phyloP scores from a whole-genome alignment of 768 basidiomycete species.

The Guyanaporus albipodus region DNA sequence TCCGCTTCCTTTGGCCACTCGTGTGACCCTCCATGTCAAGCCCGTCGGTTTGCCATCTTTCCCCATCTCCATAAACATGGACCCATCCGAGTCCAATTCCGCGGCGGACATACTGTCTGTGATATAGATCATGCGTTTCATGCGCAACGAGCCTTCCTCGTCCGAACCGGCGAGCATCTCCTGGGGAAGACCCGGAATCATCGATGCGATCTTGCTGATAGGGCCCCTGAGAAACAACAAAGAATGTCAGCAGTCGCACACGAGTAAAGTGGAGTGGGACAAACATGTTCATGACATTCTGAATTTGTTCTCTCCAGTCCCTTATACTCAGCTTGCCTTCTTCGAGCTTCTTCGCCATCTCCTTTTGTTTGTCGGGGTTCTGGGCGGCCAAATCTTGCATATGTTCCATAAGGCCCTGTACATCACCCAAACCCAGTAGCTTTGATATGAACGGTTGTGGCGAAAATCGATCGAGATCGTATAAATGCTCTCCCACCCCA shows the following conservation, averaged over 20 bases:
- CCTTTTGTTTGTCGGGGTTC: conserved; percentile 95
- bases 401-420: conserved; percentile 97
- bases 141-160: conserved; percentile 83
- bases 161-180: conserved; percentile 89
- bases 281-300: conserved; percentile 96
- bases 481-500: conserved; percentile 95
- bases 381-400: conserved; percentile 95
- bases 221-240: conserved; percentile 69
- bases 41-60: conserved; percentile 81
- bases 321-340: conserved; percentile 96
- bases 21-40: conserved; percentile 86
- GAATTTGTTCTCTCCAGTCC: conserved; percentile 97
- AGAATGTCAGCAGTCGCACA: conserved; percentile 6
- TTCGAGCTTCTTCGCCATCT: conserved; percentile 96
- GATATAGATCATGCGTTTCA: conserved; percentile 99
- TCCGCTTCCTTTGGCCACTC: conserved; percentile 91
- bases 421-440: conserved; percentile 90
- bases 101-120: conserved; percentile 94
- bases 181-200: conserved; percentile 96
- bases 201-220: conserved; percentile 94
- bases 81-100: conserved; percentile 94
- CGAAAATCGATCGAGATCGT: conserved; percentile 93
- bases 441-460: conserved; percentile 98
- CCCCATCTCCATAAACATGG: conserved; percentile 79
- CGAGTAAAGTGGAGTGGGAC: conserved; percentile 24